These are phyloP conservation scores for Candida maesae DNA, from an alignment of 805 yeast species.

Conservation along the genomic window DNA sequence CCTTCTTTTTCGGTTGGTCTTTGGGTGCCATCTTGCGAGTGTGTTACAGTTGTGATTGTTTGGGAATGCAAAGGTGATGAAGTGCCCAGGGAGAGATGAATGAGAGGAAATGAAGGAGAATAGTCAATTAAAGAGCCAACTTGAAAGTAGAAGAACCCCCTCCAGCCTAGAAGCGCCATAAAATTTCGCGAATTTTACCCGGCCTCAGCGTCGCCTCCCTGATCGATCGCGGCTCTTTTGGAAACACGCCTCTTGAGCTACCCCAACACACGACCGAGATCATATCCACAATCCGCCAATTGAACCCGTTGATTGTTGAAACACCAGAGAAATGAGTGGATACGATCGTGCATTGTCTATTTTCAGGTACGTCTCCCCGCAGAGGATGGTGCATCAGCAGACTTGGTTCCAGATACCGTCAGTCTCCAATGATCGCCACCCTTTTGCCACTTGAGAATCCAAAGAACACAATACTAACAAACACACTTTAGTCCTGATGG, in stretches of 20 bases:
- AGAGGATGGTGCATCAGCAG: too few species aligned
- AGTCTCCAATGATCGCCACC: slow-evolving; percentile 3
- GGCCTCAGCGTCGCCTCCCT: neutral
- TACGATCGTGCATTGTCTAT: slow-evolving; percentile 98
- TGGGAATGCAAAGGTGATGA: too few species aligned
- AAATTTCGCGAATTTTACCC: neutral
- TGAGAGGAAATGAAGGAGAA: too few species aligned
- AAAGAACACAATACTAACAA: slow-evolving; percentile 29
- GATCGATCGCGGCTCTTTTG: neutral
- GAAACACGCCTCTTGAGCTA: neutral
- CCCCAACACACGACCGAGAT: neutral
- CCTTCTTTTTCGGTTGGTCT: neutral
- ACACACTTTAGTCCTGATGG: slow-evolving; percentile 78
- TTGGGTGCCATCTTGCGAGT: slow-evolving; percentile 1
- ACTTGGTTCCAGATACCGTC: too few species aligned
- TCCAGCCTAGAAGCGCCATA: too few species aligned
- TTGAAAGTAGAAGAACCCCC: too few species aligned
- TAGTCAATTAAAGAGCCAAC: neutral
- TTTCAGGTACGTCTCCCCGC: slow-evolving; percentile 78
- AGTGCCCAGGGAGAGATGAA: neutral
- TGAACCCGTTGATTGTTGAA: neutral
- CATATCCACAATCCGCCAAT: neutral
- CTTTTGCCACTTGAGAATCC: neutral
- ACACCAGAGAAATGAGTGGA: slow-evolving; percentile 69
- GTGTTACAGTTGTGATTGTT: too few species aligned